A percentile compares a stretch with the other conserved stretches of the same genome.
phyloP scores from a whole-genome alignment of 805 yeast species.

The Sungouiella thailandica region DNA sequence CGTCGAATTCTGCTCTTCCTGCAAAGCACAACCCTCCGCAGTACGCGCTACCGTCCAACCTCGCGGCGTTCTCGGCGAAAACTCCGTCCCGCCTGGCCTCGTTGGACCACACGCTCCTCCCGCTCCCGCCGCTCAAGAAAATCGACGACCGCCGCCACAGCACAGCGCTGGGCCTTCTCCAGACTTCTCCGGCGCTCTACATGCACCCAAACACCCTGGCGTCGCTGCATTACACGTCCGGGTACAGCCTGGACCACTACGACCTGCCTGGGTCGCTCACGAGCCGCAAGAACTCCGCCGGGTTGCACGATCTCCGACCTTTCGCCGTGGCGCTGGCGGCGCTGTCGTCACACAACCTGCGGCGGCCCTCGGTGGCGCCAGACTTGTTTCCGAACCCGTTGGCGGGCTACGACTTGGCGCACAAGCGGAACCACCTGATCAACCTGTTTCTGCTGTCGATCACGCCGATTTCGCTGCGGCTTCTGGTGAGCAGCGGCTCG shows the following conservation, averaged over 20 bases:
- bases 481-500: constrained; percentile 4
- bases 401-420: constrained; percentile 1
- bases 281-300: constrained; percentile 2
- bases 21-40: not conserved
- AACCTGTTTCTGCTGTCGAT: not conserved
- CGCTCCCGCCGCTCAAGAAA: too few relatives aligned
- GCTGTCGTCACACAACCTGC: constrained; percentile 6
- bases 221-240: constrained; percentile 1
- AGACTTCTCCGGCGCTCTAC: constrained; percentile 4
- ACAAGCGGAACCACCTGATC: constrained; percentile 1
- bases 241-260: constrained; percentile 1
- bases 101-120: constrained; percentile 5
- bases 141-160: constrained; percentile 7
- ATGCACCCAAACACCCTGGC: constrained; percentile 1
- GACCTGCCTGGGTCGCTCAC: constrained; percentile 1
- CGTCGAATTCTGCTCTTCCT: not conserved
- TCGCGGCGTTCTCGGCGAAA: not conserved
- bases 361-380: constrained; percentile 41
- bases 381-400: constrained; percentile 40
- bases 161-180: constrained; percentile 1
- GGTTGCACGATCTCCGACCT: constrained; percentile 1
- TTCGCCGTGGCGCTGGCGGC: constrained; percentile 3
- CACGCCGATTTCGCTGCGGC: not conserved
- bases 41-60: constrained; percentile 1
- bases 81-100: constrained; percentile 3